Percentiles rank a stretch among this genome's conserved stretches.
Conservation (phyloP, 305 asterid species). For the Fraxinus baroniana region DNA sequence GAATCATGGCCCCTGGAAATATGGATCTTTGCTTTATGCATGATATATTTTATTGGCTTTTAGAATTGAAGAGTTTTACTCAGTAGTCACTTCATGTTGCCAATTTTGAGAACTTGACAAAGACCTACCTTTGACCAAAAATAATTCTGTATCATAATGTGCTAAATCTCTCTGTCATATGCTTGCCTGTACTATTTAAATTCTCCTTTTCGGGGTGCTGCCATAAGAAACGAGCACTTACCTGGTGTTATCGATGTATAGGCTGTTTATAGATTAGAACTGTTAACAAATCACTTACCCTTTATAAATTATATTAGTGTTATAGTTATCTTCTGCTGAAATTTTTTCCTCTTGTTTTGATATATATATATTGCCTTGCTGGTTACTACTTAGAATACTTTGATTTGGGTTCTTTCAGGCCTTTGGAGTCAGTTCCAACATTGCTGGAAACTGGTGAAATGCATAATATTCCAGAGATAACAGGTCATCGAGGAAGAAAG, state of each 20-base stretch:
- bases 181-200: background rate
- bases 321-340: background rate
- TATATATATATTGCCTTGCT: background rate
- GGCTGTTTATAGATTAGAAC: slow-evolving; percentile 7
- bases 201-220: background rate
- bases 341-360: background rate
- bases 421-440: slow-evolving; percentile 45
- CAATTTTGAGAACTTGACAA: slow-evolving; percentile 15
- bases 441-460: slow-evolving; percentile 40
- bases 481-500: slow-evolving; percentile 53
- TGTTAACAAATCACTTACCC: background rate
- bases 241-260: background rate
- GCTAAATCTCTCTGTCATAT: background rate
- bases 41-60: slow-evolving; percentile 13
- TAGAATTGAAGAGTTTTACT: background rate
- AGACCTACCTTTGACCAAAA: slow-evolving; percentile 2
- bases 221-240: slow-evolving; percentile 15
- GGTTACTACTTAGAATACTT: background rate
- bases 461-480: slow-evolving; percentile 28
- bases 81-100: slow-evolving; percentile 8
- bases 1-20: slow-evolving; percentile 14
- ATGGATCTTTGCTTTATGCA: slow-evolving; percentile 14
- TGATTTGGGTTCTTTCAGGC: slow-evolving; percentile 41
- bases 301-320: background rate
- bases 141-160: background rate